Evolutionary conservation across 2,329 filamentous ascomycete genomes (phyloP).

Genomic region (Apiospora phragmitis): DNA sequence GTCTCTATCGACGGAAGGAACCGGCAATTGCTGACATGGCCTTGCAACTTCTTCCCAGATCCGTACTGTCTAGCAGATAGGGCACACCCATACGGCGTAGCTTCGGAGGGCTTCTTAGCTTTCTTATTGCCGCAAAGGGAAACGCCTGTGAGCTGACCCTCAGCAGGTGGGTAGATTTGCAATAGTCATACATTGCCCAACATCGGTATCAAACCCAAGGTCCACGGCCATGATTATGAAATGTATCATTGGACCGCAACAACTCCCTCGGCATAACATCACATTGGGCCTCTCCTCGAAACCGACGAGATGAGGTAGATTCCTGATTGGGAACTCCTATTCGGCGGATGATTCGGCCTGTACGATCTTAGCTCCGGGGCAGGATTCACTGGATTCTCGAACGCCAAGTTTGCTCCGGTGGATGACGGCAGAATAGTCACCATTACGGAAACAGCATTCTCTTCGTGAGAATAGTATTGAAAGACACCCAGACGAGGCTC

Average conservation of each 20-base stretch:
- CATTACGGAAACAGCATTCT: slow-evolving; percentile 1
- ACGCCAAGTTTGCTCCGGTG: neutral
- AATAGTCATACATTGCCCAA: neutral
- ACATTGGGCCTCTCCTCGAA: neutral
- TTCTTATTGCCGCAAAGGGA: neutral
- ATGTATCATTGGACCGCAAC: neutral
- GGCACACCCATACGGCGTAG: slow-evolving; percentile 4
- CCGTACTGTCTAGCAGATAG: slow-evolving; percentile 1
- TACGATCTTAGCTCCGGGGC: neutral
- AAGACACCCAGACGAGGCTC: neutral
- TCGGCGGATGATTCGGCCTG: neutral
- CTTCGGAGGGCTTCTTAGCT: neutral
- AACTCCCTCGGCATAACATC: neutral
- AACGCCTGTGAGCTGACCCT: neutral
- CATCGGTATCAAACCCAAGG: neutral
- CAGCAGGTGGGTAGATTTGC: neutral
- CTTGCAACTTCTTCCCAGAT: neutral
- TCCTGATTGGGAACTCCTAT: neutral
- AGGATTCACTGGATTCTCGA: neutral
- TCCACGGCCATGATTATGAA: neutral
- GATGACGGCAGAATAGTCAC: neutral
- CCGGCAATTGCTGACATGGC: neutral
- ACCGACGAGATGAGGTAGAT: neutral
- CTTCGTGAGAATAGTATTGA: neutral
- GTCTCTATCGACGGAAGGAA: neutral